Evolutionary conservation across 2,329 filamentous ascomycete genomes (phyloP).

Genomic region (Diaporthe humulicola): DNA sequence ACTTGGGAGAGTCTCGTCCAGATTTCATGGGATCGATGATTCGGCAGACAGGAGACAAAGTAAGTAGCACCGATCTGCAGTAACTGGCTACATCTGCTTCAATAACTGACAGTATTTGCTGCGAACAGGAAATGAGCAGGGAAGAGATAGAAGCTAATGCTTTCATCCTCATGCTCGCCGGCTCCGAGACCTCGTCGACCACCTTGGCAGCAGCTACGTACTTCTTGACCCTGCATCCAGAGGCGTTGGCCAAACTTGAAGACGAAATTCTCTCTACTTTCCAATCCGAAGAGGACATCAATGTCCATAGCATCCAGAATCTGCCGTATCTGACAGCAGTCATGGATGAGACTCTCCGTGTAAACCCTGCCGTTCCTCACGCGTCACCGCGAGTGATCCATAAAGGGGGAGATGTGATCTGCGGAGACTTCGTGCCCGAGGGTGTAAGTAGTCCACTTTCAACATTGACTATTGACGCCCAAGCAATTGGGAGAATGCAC

Average conservation of each 20-base stretch:
- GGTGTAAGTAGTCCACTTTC: background rate
- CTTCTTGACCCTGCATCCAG: background rate
- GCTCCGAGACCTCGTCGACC: background rate
- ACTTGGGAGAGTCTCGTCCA: background rate
- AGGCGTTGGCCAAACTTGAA: background rate
- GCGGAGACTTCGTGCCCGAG: background rate
- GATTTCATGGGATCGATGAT: background rate
- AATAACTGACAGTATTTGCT: background rate
- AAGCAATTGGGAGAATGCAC: too few species aligned
- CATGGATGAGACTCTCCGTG: background rate
- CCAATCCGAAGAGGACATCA: background rate
- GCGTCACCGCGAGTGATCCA: background rate
- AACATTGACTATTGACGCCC: background rate
- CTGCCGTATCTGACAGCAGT: background rate
- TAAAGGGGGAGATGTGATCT: background rate
- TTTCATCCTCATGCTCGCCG: background rate
- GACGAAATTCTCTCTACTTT: background rate
- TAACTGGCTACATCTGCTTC: too few species aligned
- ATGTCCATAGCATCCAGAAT: background rate
- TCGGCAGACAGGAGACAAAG: background rate
- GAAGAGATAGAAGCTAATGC: background rate
- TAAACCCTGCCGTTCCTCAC: background rate
- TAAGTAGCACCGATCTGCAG: background rate
- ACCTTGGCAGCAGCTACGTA: background rate
- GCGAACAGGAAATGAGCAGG: background rate